phyloP scores from a whole-genome alignment of 257 asterid species.

The Echites panduratus region DNA sequence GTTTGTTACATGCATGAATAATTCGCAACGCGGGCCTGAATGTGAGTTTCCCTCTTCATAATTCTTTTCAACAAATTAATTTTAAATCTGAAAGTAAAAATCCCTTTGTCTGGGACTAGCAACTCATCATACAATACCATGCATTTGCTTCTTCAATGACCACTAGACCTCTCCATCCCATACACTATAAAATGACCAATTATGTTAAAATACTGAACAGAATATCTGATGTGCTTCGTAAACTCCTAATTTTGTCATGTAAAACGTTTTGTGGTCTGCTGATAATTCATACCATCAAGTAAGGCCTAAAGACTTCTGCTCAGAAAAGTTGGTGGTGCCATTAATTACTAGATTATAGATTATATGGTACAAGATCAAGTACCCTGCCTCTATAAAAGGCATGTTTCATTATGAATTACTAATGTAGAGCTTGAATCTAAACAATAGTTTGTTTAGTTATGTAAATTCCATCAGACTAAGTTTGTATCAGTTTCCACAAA shows the following conservation, averaged over 20 bases:
- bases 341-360: too few species aligned
- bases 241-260: too few species aligned
- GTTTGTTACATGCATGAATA: neutral
- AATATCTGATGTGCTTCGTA: neutral
- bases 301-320: too few species aligned
- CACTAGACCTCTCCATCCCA: neutral
- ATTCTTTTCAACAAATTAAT: neutral
- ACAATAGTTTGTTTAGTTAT: neutral
- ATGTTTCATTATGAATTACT: neutral
- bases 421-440: neutral
- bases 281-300: neutral
- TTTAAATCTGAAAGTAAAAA: neutral
- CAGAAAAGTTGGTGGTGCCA: too few species aligned
- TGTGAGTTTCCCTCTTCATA: neutral
- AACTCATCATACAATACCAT: neutral
- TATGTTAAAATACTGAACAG: neutral
- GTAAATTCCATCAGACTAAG: neutral
- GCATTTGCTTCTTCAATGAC: too few species aligned
- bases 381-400: too few species aligned
- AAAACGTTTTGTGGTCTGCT: neutral
- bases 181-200: neutral
- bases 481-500: too few species aligned
- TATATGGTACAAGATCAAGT: too few species aligned
- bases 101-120: neutral
- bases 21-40: neutral